These are phyloP conservation scores for Gymnopus androsaceus DNA, from an alignment of 1,284 basidiomycete species.

Conservation along the genomic window DNA sequence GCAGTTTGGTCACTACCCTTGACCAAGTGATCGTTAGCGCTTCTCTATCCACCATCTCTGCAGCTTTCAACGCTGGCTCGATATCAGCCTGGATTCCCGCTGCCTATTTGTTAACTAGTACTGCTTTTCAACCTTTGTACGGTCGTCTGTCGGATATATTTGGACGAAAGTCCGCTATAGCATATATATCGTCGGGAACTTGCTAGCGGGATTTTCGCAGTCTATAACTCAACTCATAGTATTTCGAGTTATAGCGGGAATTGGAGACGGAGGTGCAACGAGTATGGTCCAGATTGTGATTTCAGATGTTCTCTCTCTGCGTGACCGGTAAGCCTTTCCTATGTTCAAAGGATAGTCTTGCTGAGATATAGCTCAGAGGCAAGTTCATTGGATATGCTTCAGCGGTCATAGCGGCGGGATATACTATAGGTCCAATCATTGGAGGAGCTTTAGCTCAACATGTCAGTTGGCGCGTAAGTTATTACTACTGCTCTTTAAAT, in stretches of 20 bases:
- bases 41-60: slow-evolving; percentile 67
- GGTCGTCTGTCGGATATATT: slow-evolving; percentile 78
- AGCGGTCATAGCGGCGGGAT: slow-evolving; percentile 46
- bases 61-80: slow-evolving; percentile 66
- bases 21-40: slow-evolving; percentile 73
- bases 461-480: slow-evolving; percentile 60
- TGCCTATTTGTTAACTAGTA: slow-evolving; percentile 46
- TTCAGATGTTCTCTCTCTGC: slow-evolving; percentile 10
- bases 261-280: slow-evolving; percentile 68
- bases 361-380: slow-evolving; percentile 29
- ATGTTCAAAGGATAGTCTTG: neutral
- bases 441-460: slow-evolving; percentile 61
- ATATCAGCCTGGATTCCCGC: slow-evolving; percentile 73
- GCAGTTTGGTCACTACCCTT: slow-evolving; percentile 55
- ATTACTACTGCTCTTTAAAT: neutral
- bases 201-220: slow-evolving; percentile 60
- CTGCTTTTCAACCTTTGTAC: slow-evolving; percentile 66
- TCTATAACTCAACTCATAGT: slow-evolving; percentile 73
- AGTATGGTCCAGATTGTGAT: slow-evolving; percentile 40
- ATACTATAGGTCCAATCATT: slow-evolving; percentile 42
- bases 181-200: slow-evolving; percentile 67
- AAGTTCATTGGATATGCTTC: slow-evolving; percentile 69
- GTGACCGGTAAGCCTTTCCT: slow-evolving; percentile 11
- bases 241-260: slow-evolving; percentile 68
- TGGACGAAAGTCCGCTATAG: slow-evolving; percentile 68